A percentile compares a stretch with the other conserved stretches of the same genome.
Conservation (phyloP, 2,329 filamentous ascomycete species). For the Endothia cerciana region DNA sequence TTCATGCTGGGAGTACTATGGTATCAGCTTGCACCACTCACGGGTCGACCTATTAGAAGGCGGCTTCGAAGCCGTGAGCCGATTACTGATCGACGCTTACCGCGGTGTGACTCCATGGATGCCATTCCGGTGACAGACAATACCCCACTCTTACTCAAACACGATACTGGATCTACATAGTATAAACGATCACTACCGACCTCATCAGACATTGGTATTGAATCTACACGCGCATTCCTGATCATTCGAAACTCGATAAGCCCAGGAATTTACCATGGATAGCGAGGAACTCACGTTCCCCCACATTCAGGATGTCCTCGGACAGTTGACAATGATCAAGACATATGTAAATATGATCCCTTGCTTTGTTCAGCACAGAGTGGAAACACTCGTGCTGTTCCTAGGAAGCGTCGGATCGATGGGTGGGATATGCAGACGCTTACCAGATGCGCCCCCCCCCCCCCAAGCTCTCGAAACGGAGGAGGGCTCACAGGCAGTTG, state of each 20-base stretch:
- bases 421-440: no score
- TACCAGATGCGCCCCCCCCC: no score
- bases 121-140: neutral
- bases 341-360: slow-evolving; percentile 19
- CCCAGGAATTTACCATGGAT: neutral
- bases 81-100: neutral
- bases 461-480: no score
- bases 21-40: no score
- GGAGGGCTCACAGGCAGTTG: no score
- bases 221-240: neutral
- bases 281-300: neutral
- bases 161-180: no score
- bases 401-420: neutral
- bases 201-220: neutral
- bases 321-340: slow-evolving; percentile 23
- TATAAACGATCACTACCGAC: neutral
- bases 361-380: neutral
- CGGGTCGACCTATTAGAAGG: neutral
- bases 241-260: neutral
- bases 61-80: neutral
- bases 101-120: neutral
- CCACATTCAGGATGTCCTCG: slow-evolving; percentile 26
- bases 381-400: neutral
- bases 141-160: no score
- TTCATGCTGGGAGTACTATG: no score